Percentiles rank a stretch among this genome's conserved stretches.
These are phyloP conservation scores for Ophiocordyceps camponoti-floridani DNA, from an alignment of 2,329 filamentous ascomycete species.

Conservation along the genomic window DNA sequence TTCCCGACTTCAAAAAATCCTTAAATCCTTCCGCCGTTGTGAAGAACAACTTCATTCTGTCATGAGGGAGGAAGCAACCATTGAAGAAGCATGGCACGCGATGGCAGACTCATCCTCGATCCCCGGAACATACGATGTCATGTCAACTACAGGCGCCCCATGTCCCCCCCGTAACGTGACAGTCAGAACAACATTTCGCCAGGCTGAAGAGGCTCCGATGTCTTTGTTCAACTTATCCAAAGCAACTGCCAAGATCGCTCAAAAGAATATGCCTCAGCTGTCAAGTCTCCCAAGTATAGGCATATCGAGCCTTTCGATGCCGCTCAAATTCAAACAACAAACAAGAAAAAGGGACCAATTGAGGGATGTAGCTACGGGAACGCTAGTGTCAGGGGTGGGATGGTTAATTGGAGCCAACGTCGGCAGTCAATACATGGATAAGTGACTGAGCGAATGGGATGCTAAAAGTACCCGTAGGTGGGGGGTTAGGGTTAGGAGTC, in stretches of 20 bases:
- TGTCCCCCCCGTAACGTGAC: slow-evolving; percentile 15
- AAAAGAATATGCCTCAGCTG: slow-evolving; percentile 37
- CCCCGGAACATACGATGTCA: slow-evolving; percentile 33
- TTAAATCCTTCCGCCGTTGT: slow-evolving; percentile 57
- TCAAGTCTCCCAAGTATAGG: slow-evolving; percentile 26
- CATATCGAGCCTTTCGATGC: slow-evolving; percentile 4
- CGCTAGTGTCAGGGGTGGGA: slow-evolving; percentile 46
- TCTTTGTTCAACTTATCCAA: slow-evolving; percentile 47
- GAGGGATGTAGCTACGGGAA: slow-evolving; percentile 47
- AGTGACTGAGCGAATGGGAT: background rate
- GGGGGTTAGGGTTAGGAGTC: too few relatives aligned
- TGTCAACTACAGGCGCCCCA: slow-evolving; percentile 6
- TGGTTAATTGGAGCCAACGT: slow-evolving; percentile 45
- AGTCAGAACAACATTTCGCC: slow-evolving; percentile 14
- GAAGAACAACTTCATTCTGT: slow-evolving; percentile 59
- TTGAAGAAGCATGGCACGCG: slow-evolving; percentile 54
- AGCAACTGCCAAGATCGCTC: slow-evolving; percentile 40
- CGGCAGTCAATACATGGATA: background rate
- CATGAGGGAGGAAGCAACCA: slow-evolving; percentile 46
- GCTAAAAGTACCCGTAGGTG: too few relatives aligned
- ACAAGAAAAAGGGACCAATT: slow-evolving; percentile 57
- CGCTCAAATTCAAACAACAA: slow-evolving; percentile 16
- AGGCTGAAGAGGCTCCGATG: slow-evolving; percentile 40
- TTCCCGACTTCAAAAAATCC: slow-evolving; percentile 52
- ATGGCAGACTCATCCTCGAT: slow-evolving; percentile 32